A percentile compares a stretch with the other conserved stretches of the same genome.
Evolutionary conservation across 169 alveolate genomes (phyloP).

Genomic region (Cryptosporidium sp.): DNA sequence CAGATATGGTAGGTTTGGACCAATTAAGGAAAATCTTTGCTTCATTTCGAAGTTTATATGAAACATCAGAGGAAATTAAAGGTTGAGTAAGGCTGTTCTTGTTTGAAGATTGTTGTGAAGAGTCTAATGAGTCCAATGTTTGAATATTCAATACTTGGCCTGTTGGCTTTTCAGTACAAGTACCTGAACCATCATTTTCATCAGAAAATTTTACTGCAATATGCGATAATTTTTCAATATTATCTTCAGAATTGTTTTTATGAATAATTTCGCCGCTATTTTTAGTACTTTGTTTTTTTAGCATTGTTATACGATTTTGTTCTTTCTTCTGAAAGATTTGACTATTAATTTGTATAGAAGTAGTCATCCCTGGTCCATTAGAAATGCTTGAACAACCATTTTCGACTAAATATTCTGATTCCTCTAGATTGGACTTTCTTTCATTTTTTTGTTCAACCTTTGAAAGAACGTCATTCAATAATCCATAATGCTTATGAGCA

Average conservation of each 20-base stretch:
- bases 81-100: not conserved
- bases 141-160: not conserved
- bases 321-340: conserved; percentile 6
- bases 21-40: conserved; percentile 1
- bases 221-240: not conserved
- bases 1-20: not conserved
- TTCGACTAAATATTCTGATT: conserved; percentile 2
- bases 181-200: conserved; percentile 10
- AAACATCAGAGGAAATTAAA: not conserved
- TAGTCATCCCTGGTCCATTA: conserved; percentile 9
- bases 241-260: not conserved
- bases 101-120: not conserved
- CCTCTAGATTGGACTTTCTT: conserved; percentile 24
- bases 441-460: conserved; percentile 13
- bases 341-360: conserved; percentile 3
- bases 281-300: conserved; percentile 15
- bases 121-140: not conserved
- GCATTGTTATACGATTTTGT: conserved; percentile 8
- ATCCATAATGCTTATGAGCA: conserved; percentile 19
- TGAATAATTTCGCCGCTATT: not conserved
- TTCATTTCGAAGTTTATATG: not conserved
- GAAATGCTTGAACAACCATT: conserved; percentile 18
- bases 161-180: not conserved
- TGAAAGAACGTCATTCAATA: conserved; percentile 9
- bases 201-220: not conserved